Evolutionary conservation across 805 yeast species (phyloP).

Genomic region (Starmerella geochares): DNA sequence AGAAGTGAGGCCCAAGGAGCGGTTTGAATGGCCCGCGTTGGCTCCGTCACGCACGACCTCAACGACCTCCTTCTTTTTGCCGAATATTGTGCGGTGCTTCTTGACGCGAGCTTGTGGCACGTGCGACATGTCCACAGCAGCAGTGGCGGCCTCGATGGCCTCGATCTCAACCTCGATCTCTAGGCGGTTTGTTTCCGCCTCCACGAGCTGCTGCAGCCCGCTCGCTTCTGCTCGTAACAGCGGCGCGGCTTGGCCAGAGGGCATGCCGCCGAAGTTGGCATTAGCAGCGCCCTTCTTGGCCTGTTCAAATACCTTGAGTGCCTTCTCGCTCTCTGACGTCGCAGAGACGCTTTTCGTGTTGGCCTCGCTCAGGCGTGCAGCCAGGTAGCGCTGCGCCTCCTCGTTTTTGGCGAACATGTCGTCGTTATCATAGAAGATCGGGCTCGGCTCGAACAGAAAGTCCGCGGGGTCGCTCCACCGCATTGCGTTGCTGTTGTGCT

Average conservation of each 20-base stretch:
- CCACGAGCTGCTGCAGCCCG: slow-evolving; percentile 51
- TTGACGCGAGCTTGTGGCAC: slow-evolving; percentile 32
- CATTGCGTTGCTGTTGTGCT: slow-evolving; percentile 53
- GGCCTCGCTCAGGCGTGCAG: slow-evolving; percentile 32
- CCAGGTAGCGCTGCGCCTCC: slow-evolving; percentile 29
- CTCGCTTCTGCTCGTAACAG: slow-evolving; percentile 44
- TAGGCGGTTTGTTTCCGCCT: slow-evolving; percentile 64
- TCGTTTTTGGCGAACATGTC: slow-evolving; percentile 44
- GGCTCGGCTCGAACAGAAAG: slow-evolving; percentile 73
- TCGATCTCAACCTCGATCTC: slow-evolving; percentile 79
- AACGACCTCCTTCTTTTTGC: slow-evolving; percentile 29
- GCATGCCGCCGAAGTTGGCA: slow-evolving; percentile 30
- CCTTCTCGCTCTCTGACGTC: slow-evolving; percentile 18
- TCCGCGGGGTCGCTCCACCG: slow-evolving; percentile 80
- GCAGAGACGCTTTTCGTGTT: slow-evolving; percentile 32
- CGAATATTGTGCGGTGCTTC: slow-evolving; percentile 54
- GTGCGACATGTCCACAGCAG: slow-evolving; percentile 41
- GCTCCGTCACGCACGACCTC: slow-evolving; percentile 22
- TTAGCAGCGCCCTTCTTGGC: slow-evolving; percentile 19
- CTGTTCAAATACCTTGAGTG: slow-evolving; percentile 35
- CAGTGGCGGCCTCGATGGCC: slow-evolving; percentile 75
- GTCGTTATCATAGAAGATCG: slow-evolving; percentile 97
- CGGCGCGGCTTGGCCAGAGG: slow-evolving; percentile 20
- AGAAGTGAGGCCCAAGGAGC: slow-evolving; percentile 25
- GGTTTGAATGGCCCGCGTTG: slow-evolving; percentile 8